Evolutionary conservation across 768 basidiomycete genomes (phyloP), one percentile per base, ranked within the genome.

Genomic region (Calvatia gigantea): DNA sequence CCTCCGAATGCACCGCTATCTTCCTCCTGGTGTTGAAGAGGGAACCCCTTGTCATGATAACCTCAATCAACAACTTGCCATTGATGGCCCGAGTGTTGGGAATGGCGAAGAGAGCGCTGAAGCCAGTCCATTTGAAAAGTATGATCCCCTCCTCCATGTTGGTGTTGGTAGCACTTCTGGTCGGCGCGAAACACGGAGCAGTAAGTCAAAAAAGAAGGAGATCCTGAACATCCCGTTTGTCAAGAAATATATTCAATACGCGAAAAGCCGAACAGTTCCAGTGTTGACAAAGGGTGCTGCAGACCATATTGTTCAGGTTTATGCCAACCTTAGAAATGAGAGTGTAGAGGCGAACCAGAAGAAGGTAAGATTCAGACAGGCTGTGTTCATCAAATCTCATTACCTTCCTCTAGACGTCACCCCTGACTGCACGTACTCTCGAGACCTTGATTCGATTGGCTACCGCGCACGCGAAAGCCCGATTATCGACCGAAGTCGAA

Each of bases 191-290:
- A 81, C 84, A 15, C 78, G 85, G 19, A 81, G 79, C 69, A 75
- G 74, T 62, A 78, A 78, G 71, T 67, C 74, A 45, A 87, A 85
- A 70, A 82, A 81, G 53, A 81, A 85, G 58, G 94, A 98, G 70
- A 86, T 99, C 35, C 78, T 99, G 55, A 93, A 86, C 63, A 93
- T 97, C 58, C 75, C 87, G 4, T 99, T 99, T 66, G 86, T 99
- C 68, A 99, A 99, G 74, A 98, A 98, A 72, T 98, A 95, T 64
- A 89, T 99, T 55, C 96, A 98, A 71, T 98, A 98, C 64, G 91
- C 96, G 39, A 98, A 98, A 74, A 89, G 84, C 71, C 86, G 88
- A 64, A 80, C 86, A 15, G 81, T 89, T 55, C 97, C 97, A 1
- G 84, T 81, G 21, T 73, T 98, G 60, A 96, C 92, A 6, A 89